Base-by-base conservation (phyloP, 1,284 basidiomycete species). In the Jaminaea rosea region DNA sequence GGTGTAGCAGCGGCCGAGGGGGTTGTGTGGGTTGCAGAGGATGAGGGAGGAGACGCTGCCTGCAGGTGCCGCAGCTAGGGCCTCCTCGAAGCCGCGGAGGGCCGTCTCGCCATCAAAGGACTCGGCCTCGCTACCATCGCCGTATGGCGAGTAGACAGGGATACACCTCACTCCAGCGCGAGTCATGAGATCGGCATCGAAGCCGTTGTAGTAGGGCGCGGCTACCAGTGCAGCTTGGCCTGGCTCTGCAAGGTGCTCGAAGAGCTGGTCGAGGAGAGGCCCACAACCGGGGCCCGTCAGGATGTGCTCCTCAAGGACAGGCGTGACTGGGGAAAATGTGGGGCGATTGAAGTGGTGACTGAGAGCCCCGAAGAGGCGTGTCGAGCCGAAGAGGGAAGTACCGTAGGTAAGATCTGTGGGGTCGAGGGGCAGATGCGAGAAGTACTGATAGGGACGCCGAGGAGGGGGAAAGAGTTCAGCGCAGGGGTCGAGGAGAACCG, bases 281-380 rank as follows among this genome's bases (percentile, higher is more conserved):
- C 55, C 55, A 29, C 48, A 50, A 7, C 58, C 58, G 19, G 58
- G 58, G 19, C 42, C 55, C 7, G 58, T 60, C 17, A 60, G 44
- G 13, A 60, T 47, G 31, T 57, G 54, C 10, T 47, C 21, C 4
- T 55, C 44, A 9, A 13, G 17, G 27, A 60, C 55, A 24, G 47
- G 44, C 24, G 13, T 17, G 19, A 37, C 6, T 2, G 58, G 58
- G 24, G n/a, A 11, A 36, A 54, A 60, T 10, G 27, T 44, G 26
- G 15, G n/a, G 1, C 34, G 42, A 29, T 60, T 60, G 44, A 42
- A 58, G 41, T 52, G 42, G 4, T 27, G 7, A 21, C 47, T 50
- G 7, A 60, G 31, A 6, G 58, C 55, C n/a, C 15, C n/a, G 32
- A 60, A 60, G 24, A 60, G 52, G n/a, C 58, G 47, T 21, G 39